Evolutionary conservation across 345 rosid species (phyloP).

Genomic region (Kandelia obovata): DNA sequence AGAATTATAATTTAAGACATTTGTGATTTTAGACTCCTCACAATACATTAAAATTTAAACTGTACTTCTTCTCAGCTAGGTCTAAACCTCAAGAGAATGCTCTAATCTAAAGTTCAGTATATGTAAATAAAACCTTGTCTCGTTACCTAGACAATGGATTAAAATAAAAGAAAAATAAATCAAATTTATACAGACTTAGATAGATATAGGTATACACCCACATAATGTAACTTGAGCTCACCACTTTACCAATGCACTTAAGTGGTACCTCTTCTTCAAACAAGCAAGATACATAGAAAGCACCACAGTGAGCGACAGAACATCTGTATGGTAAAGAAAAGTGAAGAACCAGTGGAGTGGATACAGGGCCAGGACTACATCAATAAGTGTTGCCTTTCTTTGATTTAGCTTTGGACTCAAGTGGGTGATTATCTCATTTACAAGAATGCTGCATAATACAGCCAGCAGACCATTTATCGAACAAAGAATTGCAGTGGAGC

Average conservation of each 20-base stretch:
- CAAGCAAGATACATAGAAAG: conserved; percentile 87
- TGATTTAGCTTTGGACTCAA: conserved; percentile 57
- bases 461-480: conserved; percentile 65
- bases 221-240: conserved; percentile 13
- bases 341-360: conserved; percentile 96
- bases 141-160: too few species aligned
- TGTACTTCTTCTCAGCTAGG: not conserved
- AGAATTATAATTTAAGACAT: not conserved
- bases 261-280: conserved; percentile 61
- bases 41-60: not conserved
- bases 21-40: not conserved
- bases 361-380: conserved; percentile 59
- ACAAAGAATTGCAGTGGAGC: conserved; percentile 62
- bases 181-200: not conserved
- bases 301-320: conserved; percentile 74
- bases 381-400: conserved; percentile 51
- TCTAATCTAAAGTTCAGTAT: not conserved
- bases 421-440: conserved; percentile 57
- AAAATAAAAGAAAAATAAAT: not conserved
- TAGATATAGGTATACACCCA: not conserved
- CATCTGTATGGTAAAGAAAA: conserved; percentile 92
- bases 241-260: conserved; percentile 71
- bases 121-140: not conserved
- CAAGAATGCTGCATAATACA: conserved; percentile 61
- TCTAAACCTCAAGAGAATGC: not conserved